Evolutionary conservation across 2,329 filamentous ascomycete genomes (phyloP).

Genomic region (Teratosphaeria gauchensis): DNA sequence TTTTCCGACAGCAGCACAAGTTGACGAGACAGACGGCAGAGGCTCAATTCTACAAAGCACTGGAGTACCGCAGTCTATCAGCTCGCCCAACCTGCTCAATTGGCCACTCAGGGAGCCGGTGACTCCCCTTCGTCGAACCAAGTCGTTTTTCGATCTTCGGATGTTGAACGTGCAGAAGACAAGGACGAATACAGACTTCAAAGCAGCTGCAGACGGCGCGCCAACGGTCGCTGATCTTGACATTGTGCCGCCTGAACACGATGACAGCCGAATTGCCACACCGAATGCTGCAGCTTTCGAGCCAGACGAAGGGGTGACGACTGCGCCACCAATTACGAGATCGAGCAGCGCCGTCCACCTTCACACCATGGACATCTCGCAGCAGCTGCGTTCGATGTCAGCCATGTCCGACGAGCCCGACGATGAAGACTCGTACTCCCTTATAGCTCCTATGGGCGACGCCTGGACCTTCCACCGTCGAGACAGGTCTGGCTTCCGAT

Average conservation of each 20-base stretch:
- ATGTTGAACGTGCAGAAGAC: background rate
- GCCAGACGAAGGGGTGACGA: background rate
- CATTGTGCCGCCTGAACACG: background rate
- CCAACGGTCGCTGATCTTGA: background rate
- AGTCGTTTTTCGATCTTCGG: conserved; percentile 3
- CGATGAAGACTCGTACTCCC: conserved; percentile 5
- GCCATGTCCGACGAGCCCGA: conserved; percentile 22
- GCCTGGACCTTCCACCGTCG: conserved; percentile 12
- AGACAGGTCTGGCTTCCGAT: conserved; percentile 6
- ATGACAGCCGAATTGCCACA: background rate
- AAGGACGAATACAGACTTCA: background rate
- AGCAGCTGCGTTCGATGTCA: conserved; percentile 35
- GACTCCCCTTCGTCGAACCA: conserved; percentile 3
- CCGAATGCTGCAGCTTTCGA: background rate
- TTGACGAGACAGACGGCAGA: background rate
- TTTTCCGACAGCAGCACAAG: background rate
- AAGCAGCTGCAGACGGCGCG: background rate
- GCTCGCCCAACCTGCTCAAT: conserved; percentile 6
- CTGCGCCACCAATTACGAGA: background rate
- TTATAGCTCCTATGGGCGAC: conserved; percentile 1
- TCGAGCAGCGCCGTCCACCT: conserved; percentile 27
- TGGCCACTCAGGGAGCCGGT: background rate
- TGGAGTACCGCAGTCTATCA: conserved; percentile 2
- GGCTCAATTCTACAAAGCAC: background rate
- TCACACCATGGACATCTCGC: conserved; percentile 35